Base-by-base conservation (phyloP, 78 protist species). In the Chrysochromulina parva region DNA sequence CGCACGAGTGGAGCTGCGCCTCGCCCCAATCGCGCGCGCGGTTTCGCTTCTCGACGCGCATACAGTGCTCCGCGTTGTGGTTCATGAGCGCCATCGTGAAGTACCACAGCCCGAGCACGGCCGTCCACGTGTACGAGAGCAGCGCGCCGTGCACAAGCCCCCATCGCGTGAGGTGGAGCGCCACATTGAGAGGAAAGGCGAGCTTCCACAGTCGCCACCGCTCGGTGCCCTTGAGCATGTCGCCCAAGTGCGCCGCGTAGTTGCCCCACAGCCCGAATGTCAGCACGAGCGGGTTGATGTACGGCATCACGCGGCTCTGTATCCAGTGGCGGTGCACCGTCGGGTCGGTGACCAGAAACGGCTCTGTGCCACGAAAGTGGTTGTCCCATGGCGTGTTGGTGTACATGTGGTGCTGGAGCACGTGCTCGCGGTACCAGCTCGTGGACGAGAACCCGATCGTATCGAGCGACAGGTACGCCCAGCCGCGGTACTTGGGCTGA, bases 361-460 rank as follows among this genome's bases (percentile, higher is more conserved):
- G 78, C 14, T 69, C 78, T 3, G 78, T 69, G 38, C 78, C 78
- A 3, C 50, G 38, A 13, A 69, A 69, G 50, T 69, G 78, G 78
- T 69, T 69, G 78, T 69, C 78, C 78, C 78, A 69, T 50, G 78
- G 78, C 28, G 78, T 69, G 78, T 69, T 69, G 11, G 78, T 69
- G 78, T 69, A 69, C 78, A 69, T 69, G 78, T 69, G 78, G 50
- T 69, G 78, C 50, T 69, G 78, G 13, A 69, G 78, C 53, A 38
- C 50, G 50, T 69, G 78, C 78, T 69, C 78, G 50, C 78, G 78
- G 16, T 11, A 69, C 78, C 78, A 69, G 26, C 53, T 50, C 38
- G 38, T 38, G 13, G 52, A 28, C 9, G 48, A 26, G 50, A 69
- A 69, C 50, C 78, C 78, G 50, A 69, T 17, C 52, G 78, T 69